Evolutionary conservation across 1,284 basidiomycete genomes (phyloP).

Genomic region (Cutaneotrichosporon sp.): DNA sequence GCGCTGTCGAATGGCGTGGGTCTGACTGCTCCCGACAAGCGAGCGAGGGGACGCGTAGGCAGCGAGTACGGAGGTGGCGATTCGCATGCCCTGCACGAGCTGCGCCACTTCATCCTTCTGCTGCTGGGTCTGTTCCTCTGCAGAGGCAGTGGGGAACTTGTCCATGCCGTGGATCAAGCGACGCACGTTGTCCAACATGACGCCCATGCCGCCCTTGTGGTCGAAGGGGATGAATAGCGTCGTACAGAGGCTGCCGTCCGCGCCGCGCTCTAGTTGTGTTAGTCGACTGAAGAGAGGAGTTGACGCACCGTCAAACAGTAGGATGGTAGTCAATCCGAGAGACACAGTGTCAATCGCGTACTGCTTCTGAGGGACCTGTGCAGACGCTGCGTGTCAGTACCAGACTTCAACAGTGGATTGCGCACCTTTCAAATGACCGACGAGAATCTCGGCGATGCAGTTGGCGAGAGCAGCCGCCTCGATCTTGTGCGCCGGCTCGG

Average conservation of each 20-base stretch:
- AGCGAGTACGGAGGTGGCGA: constrained; percentile 70
- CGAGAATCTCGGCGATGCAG: constrained; percentile 69
- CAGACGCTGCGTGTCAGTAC: constrained; percentile 2
- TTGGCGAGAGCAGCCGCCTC: constrained; percentile 70
- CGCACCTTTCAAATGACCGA: constrained; percentile 63
- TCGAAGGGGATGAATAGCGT: constrained; percentile 75
- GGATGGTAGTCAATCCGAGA: constrained; percentile 67
- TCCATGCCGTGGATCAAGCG: constrained; percentile 62
- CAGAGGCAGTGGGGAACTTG: constrained; percentile 50
- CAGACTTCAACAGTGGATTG: background rate
- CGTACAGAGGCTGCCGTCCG: constrained; percentile 74
- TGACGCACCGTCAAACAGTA: constrained; percentile 77
- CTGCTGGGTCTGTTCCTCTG: constrained; percentile 60
- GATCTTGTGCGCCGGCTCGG: constrained; percentile 73
- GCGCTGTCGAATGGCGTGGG: constrained; percentile 49
- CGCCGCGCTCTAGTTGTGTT: constrained; percentile 63
- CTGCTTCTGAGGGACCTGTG: constrained; percentile 26
- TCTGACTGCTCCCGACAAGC: constrained; percentile 82
- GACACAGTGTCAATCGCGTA: constrained; percentile 64
- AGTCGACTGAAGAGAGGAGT: constrained; percentile 7
- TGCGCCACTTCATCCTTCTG: constrained; percentile 59
- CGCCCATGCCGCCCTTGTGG: constrained; percentile 68
- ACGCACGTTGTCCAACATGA: constrained; percentile 64
- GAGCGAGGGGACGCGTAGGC: constrained; percentile 75
- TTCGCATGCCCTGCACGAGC: constrained; percentile 13